phyloP scores from a whole-genome alignment of 805 yeast species.

The Yamadazyma sp. region DNA sequence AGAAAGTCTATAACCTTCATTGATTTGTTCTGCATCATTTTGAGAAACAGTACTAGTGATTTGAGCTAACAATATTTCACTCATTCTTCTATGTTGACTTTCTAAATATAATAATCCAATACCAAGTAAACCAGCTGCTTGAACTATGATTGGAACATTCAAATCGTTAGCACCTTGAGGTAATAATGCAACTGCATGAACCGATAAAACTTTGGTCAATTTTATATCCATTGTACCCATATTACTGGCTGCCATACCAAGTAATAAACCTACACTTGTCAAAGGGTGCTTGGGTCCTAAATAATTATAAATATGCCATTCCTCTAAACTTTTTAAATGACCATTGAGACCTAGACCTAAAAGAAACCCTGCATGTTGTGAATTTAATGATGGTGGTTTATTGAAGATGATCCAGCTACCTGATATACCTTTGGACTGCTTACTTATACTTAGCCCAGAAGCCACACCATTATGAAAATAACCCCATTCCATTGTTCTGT shows the following conservation, averaged over 20 bases:
- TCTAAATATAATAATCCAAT: conserved; percentile 80
- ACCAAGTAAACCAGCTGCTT: conserved; percentile 88
- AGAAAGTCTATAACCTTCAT: conserved; percentile 80
- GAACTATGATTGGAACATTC: conserved; percentile 78
- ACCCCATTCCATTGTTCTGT: conserved; percentile 68
- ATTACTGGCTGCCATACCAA: conserved; percentile 92
- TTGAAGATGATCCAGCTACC: conserved; percentile 94
- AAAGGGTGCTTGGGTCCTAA: conserved; percentile 83
- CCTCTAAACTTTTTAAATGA: conserved; percentile 76
- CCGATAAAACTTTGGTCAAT: conserved; percentile 85
- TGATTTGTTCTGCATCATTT: conserved; percentile 55
- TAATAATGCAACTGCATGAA: conserved; percentile 85
- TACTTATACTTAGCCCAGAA: conserved; percentile 74
- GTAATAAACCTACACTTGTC: conserved; percentile 80
- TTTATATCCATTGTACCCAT: conserved; percentile 81
- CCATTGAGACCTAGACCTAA: conserved; percentile 91
- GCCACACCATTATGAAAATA: conserved; percentile 90
- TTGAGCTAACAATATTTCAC: conserved; percentile 72
- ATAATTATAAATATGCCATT: conserved; percentile 95
- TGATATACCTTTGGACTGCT: conserved; percentile 61
- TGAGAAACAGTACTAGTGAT: conserved; percentile 51
- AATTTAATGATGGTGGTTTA: conserved; percentile 63
- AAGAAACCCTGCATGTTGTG: conserved; percentile 94
- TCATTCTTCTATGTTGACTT: conserved; percentile 81
- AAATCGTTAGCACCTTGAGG: conserved; percentile 91